Evolutionary conservation across 2,329 filamentous ascomycete species (phyloP), one percentile per base, ranked within the genome.

Genomic region (Hypoxylon sp.): DNA sequence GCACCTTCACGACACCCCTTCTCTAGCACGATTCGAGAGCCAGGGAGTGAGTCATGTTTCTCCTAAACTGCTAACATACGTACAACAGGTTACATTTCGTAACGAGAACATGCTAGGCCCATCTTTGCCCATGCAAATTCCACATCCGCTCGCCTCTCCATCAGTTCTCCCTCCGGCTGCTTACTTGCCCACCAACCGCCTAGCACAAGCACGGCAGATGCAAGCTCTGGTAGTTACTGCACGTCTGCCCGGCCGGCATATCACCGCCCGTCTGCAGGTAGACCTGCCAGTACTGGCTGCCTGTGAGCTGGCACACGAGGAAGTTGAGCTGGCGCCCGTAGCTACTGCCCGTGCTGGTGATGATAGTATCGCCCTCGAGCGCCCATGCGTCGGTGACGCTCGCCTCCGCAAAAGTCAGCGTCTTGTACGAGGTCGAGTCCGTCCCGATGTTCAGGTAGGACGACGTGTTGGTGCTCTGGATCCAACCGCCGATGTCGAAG

Each of bases 221-320:
- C 57, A 86, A 75, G 26, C 82, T 84, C 76, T 85, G 82, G 61
- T 82, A 84, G 70, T 85, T 85, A 67, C 81, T 85, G 68, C 84
- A 86, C 4, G 77, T 81, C 72, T 76, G 77, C 1, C 82, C 83
- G 53, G 77, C 79, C 1, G 84, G 83, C 34, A 75, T 76, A 39
- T 83, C 81, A 50, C 79, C 82, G 1, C 84, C 83, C 1, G 81
- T 85, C 74, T 86, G 84, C 47, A 86, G 73, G 66, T 80, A 86
- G 13, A 85, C 68, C 72, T 84, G 81, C 73, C 82, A 85, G 51
- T 82, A 85, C 5, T 73, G 37, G 37, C 37, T 71, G 1, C 71
- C 75, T 11, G 76, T 76, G 11, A 80, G 72, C 62, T 78, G 74
- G 68, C 83, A 86, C 10, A 77, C 82, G 2, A 85, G 72, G 71